Evolutionary conservation across 177 flowering plant genomes (phyloP).

Genomic region (Telopea speciosissima): DNA sequence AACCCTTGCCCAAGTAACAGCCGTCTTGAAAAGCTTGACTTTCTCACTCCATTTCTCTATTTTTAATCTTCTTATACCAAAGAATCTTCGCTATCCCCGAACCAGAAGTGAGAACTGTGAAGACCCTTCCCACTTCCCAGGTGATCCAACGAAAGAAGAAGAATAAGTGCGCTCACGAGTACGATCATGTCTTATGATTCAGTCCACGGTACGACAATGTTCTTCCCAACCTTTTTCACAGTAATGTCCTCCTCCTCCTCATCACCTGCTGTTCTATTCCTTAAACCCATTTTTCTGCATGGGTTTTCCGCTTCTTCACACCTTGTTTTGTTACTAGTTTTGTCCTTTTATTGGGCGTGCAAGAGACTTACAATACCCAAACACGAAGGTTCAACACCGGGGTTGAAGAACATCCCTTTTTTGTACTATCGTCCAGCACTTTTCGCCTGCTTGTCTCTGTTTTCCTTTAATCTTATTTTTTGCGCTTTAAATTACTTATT

Average conservation of each 20-base stretch:
- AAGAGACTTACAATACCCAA: slow-evolving; percentile 12
- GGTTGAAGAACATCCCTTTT: slow-evolving; percentile 13
- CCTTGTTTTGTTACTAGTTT: slow-evolving; percentile 7
- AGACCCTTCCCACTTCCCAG: too few relatives aligned
- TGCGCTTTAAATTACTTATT: slow-evolving; percentile 35
- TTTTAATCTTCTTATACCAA: too few relatives aligned
- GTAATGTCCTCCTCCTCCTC: not conserved
- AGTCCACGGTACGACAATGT: not conserved
- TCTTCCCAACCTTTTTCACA: not conserved
- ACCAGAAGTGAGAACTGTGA: too few relatives aligned
- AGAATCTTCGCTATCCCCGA: too few relatives aligned
- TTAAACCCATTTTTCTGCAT: not conserved
- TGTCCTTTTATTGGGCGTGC: slow-evolving; percentile 34
- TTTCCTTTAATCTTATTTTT: slow-evolving; percentile 34
- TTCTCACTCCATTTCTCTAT: too few relatives aligned
- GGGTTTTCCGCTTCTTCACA: not conserved
- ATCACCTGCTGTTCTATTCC: not conserved
- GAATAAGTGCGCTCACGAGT: too few relatives aligned
- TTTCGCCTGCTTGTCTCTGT: slow-evolving; percentile 33
- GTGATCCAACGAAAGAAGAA: too few relatives aligned
- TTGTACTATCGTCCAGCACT: slow-evolving; percentile 28
- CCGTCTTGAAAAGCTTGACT: too few relatives aligned
- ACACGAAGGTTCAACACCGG: slow-evolving; percentile 14
- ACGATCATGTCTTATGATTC: not conserved
- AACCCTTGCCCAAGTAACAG: too few relatives aligned